Evolutionary conservation across 2,329 filamentous ascomycete species (phyloP).

Genomic region (Colletotrichum sp.): DNA sequence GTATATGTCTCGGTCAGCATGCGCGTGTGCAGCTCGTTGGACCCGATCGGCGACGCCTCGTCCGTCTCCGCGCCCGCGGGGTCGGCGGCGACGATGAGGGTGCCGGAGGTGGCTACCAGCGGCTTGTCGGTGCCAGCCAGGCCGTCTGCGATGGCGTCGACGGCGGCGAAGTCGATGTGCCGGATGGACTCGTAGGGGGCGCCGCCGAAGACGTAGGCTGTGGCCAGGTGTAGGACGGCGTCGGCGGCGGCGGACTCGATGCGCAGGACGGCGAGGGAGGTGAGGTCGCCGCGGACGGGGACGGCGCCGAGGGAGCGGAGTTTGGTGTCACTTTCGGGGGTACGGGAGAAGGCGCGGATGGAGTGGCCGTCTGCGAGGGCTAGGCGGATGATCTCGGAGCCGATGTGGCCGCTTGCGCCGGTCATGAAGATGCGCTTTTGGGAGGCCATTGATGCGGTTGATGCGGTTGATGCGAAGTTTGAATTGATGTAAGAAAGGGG

Average conservation of each 20-base stretch:
- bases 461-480: accelerated
- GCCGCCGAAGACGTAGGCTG: slow-evolving; percentile 34
- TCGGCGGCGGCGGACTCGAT: slow-evolving; percentile 43
- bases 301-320: slow-evolving; percentile 41
- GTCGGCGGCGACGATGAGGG: slow-evolving; percentile 25
- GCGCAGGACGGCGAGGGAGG: slow-evolving; percentile 40
- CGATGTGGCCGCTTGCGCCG: slow-evolving; percentile 44
- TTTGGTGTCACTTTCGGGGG: slow-evolving; percentile 35
- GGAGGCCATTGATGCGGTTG: background rate
- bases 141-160: slow-evolving; percentile 38
- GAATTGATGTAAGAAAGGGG: no score
- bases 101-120: slow-evolving; percentile 39
- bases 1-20: background rate
- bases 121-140: background rate
- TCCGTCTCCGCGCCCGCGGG: slow-evolving; percentile 32
- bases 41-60: slow-evolving; percentile 24
- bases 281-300: slow-evolving; percentile 44
- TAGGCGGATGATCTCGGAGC: slow-evolving; percentile 36
- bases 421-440: slow-evolving; percentile 38
- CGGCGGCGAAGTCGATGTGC: slow-evolving; percentile 36
- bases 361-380: slow-evolving; percentile 43
- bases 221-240: slow-evolving; percentile 47
- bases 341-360: slow-evolving; percentile 27
- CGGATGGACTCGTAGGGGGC: slow-evolving; percentile 27
- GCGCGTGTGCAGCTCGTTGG: background rate